phyloP scores from a whole-genome alignment of 495 filamentous ascomycete species.

The Talaromyces liani region DNA sequence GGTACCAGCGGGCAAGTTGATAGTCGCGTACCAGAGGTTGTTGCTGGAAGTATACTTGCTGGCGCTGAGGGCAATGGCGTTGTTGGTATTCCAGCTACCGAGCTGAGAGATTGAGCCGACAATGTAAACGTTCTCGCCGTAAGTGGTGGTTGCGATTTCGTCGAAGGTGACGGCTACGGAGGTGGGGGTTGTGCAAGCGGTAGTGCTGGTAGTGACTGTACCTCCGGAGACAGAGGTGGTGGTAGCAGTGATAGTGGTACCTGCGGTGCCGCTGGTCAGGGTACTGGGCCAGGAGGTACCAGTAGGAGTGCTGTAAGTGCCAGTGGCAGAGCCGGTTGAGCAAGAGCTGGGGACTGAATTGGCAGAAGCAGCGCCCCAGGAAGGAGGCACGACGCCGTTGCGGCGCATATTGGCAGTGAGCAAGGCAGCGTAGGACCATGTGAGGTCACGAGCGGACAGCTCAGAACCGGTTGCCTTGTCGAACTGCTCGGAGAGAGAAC shows the following conservation, averaged over 20 bases:
- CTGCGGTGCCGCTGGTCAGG: conserved; percentile 32
- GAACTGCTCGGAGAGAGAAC: conserved; percentile 56
- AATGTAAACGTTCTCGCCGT: conserved; percentile 53
- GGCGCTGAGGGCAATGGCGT: conserved; percentile 45
- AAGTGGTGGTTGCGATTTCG: conserved; percentile 43
- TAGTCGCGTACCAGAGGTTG: conserved; percentile 49
- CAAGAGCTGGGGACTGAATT: conserved; percentile 49
- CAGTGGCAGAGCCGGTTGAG: conserved; percentile 39
- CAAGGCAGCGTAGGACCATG: conserved; percentile 47
- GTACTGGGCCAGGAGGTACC: conserved; percentile 47
- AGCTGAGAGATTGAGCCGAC: conserved; percentile 47
- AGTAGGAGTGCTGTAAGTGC: conserved; percentile 51
- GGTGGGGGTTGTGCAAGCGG: conserved; percentile 33
- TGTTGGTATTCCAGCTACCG: conserved; percentile 47
- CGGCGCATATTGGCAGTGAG: conserved; percentile 39
- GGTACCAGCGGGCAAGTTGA: conserved; percentile 44
- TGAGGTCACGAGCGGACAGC: conserved; percentile 47
- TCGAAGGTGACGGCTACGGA: conserved; percentile 54
- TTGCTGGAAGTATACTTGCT: conserved; percentile 45
- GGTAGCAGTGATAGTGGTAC: conserved; percentile 15
- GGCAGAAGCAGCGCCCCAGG: conserved; percentile 47
- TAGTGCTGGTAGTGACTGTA: no score
- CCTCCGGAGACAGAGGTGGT: no score
- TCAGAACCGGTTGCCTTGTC: conserved; percentile 41
- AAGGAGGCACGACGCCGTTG: conserved; percentile 41